Evolutionary conservation across 163 green algal species (phyloP).

Genomic region (Trebouxiophyceae sp.): DNA sequence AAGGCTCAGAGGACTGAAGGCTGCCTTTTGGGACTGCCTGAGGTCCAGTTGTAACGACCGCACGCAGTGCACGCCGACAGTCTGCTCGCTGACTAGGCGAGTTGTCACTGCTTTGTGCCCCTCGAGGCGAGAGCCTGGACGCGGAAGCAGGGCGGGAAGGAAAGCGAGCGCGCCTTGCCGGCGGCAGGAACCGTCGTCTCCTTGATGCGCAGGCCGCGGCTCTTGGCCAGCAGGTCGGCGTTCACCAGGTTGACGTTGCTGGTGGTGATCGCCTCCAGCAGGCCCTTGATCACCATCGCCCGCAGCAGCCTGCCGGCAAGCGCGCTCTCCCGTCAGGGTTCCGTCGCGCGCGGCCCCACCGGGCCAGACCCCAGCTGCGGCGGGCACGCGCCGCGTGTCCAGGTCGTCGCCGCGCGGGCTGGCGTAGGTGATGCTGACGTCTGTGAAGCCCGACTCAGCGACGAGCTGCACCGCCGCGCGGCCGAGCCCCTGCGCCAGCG

Average conservation of each 20-base stretch:
- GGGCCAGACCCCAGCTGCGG: not conserved
- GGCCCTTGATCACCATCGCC: constrained; percentile 89
- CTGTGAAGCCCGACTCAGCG: constrained; percentile 46
- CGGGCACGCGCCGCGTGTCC: constrained; percentile 56
- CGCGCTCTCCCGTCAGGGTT: too few relatives aligned
- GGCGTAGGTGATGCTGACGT: constrained; percentile 83
- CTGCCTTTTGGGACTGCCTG: too few relatives aligned
- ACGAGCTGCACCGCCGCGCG: constrained; percentile 74
- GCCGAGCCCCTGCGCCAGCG: constrained; percentile 66
- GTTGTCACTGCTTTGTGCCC: too few relatives aligned
- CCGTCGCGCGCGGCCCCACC: too few relatives aligned
- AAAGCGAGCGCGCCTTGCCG: constrained; percentile 16
- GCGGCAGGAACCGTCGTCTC: constrained; percentile 64
- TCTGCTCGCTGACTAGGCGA: too few relatives aligned
- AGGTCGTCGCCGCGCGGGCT: constrained; percentile 62
- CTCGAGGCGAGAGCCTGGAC: too few relatives aligned
- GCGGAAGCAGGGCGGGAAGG: too few relatives aligned
- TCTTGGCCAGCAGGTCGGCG: constrained; percentile 88
- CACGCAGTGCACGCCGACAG: not conserved
- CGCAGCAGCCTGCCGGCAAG: constrained; percentile 73
- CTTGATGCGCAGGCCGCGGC: constrained; percentile 74
- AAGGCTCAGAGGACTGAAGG: too few relatives aligned
- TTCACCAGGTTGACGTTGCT: constrained; percentile 89
- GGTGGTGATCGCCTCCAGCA: constrained; percentile 62
- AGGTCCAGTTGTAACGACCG: too few relatives aligned